Conservation (phyloP, 2,329 filamentous ascomycete genomes). For the Intubia oerlemansii region DNA sequence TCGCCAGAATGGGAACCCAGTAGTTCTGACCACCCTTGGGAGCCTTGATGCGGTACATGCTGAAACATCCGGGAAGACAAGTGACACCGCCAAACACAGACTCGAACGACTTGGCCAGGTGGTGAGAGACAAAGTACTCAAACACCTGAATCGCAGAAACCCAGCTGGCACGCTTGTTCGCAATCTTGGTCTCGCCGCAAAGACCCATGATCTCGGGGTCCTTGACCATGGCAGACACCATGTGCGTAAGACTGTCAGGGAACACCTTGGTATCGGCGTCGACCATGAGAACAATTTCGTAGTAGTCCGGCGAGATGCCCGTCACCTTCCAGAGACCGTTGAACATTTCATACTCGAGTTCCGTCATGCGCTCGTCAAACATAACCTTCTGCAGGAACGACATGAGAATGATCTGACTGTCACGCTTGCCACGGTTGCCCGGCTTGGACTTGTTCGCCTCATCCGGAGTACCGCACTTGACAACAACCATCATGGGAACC, state of each 20-base stretch:
- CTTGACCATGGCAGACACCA: slow-evolving; percentile 98
- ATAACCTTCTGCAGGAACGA: slow-evolving; percentile 99
- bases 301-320: slow-evolving; percentile 93
- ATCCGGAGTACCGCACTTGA: slow-evolving; percentile 86
- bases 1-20: slow-evolving; percentile 96
- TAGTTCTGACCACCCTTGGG: slow-evolving; percentile 98
- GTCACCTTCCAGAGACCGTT: slow-evolving; percentile 98
- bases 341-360: slow-evolving; percentile 98
- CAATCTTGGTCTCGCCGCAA: slow-evolving; percentile 98
- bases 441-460: slow-evolving; percentile 69
- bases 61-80: slow-evolving; percentile 95
- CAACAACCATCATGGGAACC: slow-evolving; percentile 90
- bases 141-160: slow-evolving; percentile 98
- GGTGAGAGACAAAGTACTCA: slow-evolving; percentile 98
- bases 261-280: slow-evolving; percentile 99
- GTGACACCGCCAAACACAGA: slow-evolving; percentile 98
- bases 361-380: slow-evolving; percentile 99
- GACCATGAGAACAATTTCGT: slow-evolving; percentile 96
- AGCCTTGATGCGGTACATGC: slow-evolving; percentile 99
- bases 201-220: slow-evolving; percentile 98
- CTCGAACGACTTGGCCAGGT: slow-evolving; percentile 91
- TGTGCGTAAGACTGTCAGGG: slow-evolving; percentile 93
- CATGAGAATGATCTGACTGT: slow-evolving; percentile 98
- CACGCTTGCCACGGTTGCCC: slow-evolving; percentile 93
- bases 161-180: slow-evolving; percentile 90